Conservation (phyloP, 495 filamentous ascomycete genomes). For the Rostrohypoxylon terebratum region DNA sequence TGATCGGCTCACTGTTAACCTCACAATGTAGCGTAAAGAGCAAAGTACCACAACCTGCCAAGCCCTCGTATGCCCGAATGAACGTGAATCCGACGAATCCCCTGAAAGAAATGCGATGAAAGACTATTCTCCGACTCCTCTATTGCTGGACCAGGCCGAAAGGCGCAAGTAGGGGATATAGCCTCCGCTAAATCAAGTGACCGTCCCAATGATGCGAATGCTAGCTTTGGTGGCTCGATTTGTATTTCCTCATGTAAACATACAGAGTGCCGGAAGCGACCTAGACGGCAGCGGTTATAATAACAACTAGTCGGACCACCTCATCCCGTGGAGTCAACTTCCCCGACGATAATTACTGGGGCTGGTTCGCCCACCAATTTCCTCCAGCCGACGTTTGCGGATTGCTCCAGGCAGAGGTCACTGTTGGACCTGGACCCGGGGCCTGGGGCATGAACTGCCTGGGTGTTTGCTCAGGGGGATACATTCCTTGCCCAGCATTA, state of each 20-base stretch:
- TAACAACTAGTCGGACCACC: not conserved
- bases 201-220: conserved; percentile 25
- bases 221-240: conserved; percentile 6
- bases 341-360: conserved; percentile 48
- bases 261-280: conserved; percentile 15
- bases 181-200: conserved; percentile 33
- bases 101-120: conserved; percentile 20
- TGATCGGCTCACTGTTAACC: conserved; percentile 24
- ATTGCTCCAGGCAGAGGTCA: conserved; percentile 59
- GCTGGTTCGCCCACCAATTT: conserved; percentile 62
- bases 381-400: conserved; percentile 52
- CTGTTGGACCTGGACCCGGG: conserved; percentile 53
- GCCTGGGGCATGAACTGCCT: conserved; percentile 71
- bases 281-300: conserved; percentile 9
- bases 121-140: conserved; percentile 46
- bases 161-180: conserved; percentile 32
- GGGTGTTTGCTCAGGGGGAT: conserved; percentile 67
- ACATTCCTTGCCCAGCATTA: conserved; percentile 66
- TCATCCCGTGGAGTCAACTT: conserved; percentile 7
- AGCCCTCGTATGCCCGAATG: conserved; percentile 26
- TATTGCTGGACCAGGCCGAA: conserved; percentile 43
- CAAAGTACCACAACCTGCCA: conserved; percentile 33
- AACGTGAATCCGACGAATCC: conserved; percentile 35
- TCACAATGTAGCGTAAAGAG: conserved; percentile 36
- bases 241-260: conserved; percentile 8